Percentiles rank a stretch among this genome's conserved stretches.
Evolutionary conservation across 1,284 basidiomycete species (phyloP).

Genomic region (Cystobasidium sp.): DNA sequence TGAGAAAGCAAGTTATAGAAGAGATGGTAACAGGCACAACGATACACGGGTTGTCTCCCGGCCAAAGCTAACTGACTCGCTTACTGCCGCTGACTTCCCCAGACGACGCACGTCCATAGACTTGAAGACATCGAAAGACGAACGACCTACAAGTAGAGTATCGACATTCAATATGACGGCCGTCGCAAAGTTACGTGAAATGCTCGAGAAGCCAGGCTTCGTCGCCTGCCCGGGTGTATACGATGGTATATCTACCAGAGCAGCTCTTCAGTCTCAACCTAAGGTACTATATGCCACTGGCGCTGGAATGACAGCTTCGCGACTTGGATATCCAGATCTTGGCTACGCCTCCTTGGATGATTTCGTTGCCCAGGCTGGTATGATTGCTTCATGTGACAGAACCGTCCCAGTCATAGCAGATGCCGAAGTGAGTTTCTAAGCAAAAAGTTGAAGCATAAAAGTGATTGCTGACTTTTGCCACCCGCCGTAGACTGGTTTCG

Average conservation of each 20-base stretch:
- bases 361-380: slow-evolving; percentile 25
- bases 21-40: too few relatives aligned
- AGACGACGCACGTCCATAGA: too few relatives aligned
- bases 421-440: slow-evolving; percentile 2
- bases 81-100: too few relatives aligned
- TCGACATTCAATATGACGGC: slow-evolving; percentile 6
- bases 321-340: slow-evolving; percentile 28
- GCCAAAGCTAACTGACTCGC: too few relatives aligned
- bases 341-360: slow-evolving; percentile 22
- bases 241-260: slow-evolving; percentile 27
- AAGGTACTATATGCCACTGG: slow-evolving; percentile 27
- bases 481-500: slow-evolving; percentile 71
- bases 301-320: slow-evolving; percentile 23
- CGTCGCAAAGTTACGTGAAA: slow-evolving; percentile 23
- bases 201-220: not conserved
- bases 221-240: slow-evolving; percentile 28
- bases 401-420: slow-evolving; percentile 30
- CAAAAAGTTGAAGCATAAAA: not conserved
- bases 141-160: not conserved
- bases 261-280: slow-evolving; percentile 4
- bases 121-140: too few relatives aligned
- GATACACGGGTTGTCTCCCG: too few relatives aligned
- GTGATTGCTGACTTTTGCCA: too few relatives aligned
- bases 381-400: slow-evolving; percentile 20
- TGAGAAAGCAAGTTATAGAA: too few relatives aligned